Base-by-base conservation (phyloP, 768 basidiomycete species). In the Macrolepiota albuminosa region DNA sequence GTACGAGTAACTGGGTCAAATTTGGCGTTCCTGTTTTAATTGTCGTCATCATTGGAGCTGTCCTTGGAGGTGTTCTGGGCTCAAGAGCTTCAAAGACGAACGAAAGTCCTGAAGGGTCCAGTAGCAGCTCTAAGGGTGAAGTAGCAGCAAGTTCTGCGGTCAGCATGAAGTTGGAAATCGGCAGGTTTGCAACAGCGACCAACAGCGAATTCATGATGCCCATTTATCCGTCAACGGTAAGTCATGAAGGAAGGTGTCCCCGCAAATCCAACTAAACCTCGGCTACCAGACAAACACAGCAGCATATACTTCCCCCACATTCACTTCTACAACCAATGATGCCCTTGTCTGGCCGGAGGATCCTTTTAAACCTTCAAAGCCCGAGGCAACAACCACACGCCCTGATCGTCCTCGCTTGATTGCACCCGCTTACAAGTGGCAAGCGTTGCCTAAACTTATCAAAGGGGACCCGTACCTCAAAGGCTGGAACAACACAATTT, bases 361-460 rank as follows among this genome's bases (percentile, higher is more conserved):
- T 71, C 69, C 91, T 6, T 92, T 87, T 70, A 70, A 84, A 47
- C 89, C 93, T 21, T 68, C 83, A 40, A 85, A 71, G 64, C 87
- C 91, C 10, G 71, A 70, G 45, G 78, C 81, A n/a, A 85, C 86
- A 40, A 72, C 71, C 53, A 77, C 87, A 37, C 88, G 93, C 48
- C 66, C 86, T 9, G 88, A 92, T 68, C 89, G 95, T 61, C 97
- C 97, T 29, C 89, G 92, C 47, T 81, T 99, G 52, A 88, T 97
- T 65, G 97, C 96, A 16, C 94, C 96, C 26, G 66, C 81, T 10
- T 95, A 94, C 81, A 95, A 93, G 73, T 98, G 97, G 96, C 72
- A 80, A 16, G 91, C 85, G 13, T 84, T 99, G 29, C 85, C 89
- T 5, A 69, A 70, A 26, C 80, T 97, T 65, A 96, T 98, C 68